A percentile compares a stretch with the other conserved stretches of the same genome.
Evolutionary conservation across 192 early-diverging fungal species (phyloP).

Genomic region (Linnemannia exigua): DNA sequence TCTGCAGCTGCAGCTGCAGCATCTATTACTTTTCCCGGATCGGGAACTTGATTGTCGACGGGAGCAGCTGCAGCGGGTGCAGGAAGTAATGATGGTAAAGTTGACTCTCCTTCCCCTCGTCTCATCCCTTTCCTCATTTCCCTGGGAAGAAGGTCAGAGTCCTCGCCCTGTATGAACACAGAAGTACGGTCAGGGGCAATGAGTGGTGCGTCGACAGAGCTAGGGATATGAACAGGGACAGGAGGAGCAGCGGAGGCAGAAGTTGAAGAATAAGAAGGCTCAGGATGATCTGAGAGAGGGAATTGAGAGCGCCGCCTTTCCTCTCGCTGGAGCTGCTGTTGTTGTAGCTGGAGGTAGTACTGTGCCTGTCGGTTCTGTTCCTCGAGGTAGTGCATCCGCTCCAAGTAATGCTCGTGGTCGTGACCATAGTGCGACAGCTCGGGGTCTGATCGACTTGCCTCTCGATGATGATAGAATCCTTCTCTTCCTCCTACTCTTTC

Average conservation of each 20-base stretch:
- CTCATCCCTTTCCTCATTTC: background rate
- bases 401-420: conserved; percentile 27
- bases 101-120: background rate
- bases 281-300: background rate
- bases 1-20: background rate
- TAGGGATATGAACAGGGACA: background rate
- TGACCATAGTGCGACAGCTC: conserved; percentile 29
- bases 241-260: background rate
- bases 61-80: background rate
- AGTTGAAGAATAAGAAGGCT: background rate
- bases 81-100: background rate
- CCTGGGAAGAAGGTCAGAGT: background rate
- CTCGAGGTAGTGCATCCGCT: conserved; percentile 15
- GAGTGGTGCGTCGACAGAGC: background rate
- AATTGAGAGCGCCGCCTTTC: background rate
- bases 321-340: conserved; percentile 2
- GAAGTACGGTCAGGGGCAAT: background rate
- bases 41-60: conserved; percentile 8
- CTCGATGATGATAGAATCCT: conserved; percentile 41
- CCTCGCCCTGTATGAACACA: background rate
- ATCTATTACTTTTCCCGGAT: background rate
- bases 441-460: conserved; percentile 47
- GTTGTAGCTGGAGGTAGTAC: background rate
- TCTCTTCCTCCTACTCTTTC: background rate
- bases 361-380: background rate